These are phyloP conservation scores for Penicillium sp. DNA, from an alignment of 2,329 filamentous ascomycete genomes.

Conservation along the genomic window DNA sequence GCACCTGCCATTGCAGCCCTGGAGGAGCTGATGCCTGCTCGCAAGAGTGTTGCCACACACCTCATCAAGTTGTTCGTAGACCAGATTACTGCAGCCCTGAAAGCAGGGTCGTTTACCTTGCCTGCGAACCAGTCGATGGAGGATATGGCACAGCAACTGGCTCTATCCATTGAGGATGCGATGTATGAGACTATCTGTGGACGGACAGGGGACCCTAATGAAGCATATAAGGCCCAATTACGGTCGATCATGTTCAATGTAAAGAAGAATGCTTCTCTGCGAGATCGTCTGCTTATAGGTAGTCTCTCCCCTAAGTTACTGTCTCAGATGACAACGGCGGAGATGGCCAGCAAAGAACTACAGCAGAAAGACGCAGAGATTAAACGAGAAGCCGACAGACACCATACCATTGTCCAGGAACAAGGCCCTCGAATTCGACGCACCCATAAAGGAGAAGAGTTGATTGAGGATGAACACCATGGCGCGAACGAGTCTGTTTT, in stretches of 20 bases:
- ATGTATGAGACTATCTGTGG: slow-evolving; percentile 54
- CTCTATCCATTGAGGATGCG: slow-evolving; percentile 75
- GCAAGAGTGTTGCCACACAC: slow-evolving; percentile 67
- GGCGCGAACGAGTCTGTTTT: slow-evolving; percentile 48
- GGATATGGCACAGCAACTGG: slow-evolving; percentile 65
- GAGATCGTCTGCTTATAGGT: slow-evolving; percentile 69
- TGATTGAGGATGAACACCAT: slow-evolving; percentile 70
- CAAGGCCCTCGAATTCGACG: slow-evolving; percentile 75
- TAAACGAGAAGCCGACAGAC: slow-evolving; percentile 55
- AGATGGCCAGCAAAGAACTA: slow-evolving; percentile 88
- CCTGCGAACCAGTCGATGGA: slow-evolving; percentile 63
- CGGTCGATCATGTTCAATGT: slow-evolving; percentile 80
- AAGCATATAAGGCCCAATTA: slow-evolving; percentile 62
- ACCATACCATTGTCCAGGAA: slow-evolving; percentile 74
- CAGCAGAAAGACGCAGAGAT: slow-evolving; percentile 61
- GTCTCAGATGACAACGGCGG: slow-evolving; percentile 82
- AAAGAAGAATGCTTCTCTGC: slow-evolving; percentile 79
- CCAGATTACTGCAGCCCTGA: slow-evolving; percentile 64
- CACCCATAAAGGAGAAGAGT: slow-evolving; percentile 92
- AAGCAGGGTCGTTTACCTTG: slow-evolving; percentile 61
- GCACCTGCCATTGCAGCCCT: slow-evolving; percentile 36
- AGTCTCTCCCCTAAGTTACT: slow-evolving; percentile 71
- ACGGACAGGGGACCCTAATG: slow-evolving; percentile 51
- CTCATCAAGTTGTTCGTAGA: slow-evolving; percentile 67
- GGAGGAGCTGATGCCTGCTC: slow-evolving; percentile 55